Conservation (phyloP, 106 monocot genomes). For the Platanthera guangdongensis region DNA sequence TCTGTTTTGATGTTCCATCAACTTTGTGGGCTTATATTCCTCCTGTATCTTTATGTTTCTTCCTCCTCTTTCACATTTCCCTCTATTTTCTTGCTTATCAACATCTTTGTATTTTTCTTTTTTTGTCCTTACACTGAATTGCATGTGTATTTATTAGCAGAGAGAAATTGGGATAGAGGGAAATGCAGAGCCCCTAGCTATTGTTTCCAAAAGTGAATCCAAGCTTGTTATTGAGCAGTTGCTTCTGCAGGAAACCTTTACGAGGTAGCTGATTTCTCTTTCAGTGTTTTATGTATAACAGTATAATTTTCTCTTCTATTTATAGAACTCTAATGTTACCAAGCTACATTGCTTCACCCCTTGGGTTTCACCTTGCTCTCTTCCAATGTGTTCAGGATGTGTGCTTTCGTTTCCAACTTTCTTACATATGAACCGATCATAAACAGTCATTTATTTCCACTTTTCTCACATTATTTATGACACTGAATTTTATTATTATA, state of each 20-base stretch:
- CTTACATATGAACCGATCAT: not conserved
- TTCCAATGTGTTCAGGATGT: not conserved
- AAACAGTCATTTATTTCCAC: not conserved
- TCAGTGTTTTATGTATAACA: not conserved
- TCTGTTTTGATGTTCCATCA: not conserved
- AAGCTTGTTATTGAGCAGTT: conserved; percentile 56
- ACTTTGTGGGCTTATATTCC: not conserved
- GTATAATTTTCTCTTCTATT: not conserved
- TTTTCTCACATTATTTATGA: not conserved
- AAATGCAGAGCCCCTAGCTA: conserved; percentile 15
- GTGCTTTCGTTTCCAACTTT: not conserved
- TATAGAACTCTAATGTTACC: not conserved
- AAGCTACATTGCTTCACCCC: not conserved
- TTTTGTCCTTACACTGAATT: not conserved
- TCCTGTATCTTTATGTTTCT: not conserved
- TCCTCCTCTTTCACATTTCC: no score
- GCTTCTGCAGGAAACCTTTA: conserved; percentile 62
- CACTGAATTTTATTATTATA: not conserved
- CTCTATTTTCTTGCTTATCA: not conserved
- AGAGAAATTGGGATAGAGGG: conserved; percentile 4
- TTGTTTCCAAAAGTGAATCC: conserved; percentile 28
- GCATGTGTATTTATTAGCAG: conserved; percentile 10
- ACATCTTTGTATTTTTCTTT: not conserved
- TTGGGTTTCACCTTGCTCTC: not conserved
- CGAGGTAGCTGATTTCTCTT: conserved; percentile 37